Evolutionary conservation across 768 basidiomycete species (phyloP), one percentile per base, ranked within the genome.

Genomic region (Lactifluus pinguis): DNA sequence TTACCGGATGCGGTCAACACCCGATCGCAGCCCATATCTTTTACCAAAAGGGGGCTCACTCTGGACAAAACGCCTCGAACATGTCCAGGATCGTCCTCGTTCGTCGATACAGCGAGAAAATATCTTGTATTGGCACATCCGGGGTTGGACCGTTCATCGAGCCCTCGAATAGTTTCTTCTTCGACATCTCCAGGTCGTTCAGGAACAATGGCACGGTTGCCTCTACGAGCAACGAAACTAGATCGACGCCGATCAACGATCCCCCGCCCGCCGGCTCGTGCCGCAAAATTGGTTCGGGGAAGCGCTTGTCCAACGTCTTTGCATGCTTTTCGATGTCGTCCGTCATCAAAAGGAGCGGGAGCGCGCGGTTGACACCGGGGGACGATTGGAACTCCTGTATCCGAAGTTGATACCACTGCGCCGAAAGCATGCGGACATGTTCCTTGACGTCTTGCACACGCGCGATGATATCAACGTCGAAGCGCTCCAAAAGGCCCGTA

Each of bases 121-220:
- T 84, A 69, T 98, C 93, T 65, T 92, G 87, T 51, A 95, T 92
- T 1, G 87, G 89, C 3, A 93, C 82, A 63, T 90, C 89, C 6
- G 92, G 91, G 8, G 87, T 90, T 1, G 91, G 89, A 3, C 87
- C 88, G 68, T 89, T 92, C 83, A 84, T 86, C 8, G 89, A 91
- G 11, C 87, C 86, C 68, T 92, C 89, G 61, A 89, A 83, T 6
- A 93, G 73, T 32, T 83, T 82, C 71, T 87, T 86, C 68, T 86
- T 84, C 10, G 85, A 84, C 45, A 75, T 77, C 63, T 87, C 81
- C 29, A 94, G 67, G 38, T 92, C 91, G 29, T 73, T 72, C 8
- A 92, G 68, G 66, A 85, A 81, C 58, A 82, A 75, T 7, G 92
- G 90, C 6, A 90, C 74, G 19, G 78, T 76, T 14, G 82, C 77